Evolutionary conservation across 73 alveolate species (phyloP).

Genomic region (Uronychia binucleata): DNA sequence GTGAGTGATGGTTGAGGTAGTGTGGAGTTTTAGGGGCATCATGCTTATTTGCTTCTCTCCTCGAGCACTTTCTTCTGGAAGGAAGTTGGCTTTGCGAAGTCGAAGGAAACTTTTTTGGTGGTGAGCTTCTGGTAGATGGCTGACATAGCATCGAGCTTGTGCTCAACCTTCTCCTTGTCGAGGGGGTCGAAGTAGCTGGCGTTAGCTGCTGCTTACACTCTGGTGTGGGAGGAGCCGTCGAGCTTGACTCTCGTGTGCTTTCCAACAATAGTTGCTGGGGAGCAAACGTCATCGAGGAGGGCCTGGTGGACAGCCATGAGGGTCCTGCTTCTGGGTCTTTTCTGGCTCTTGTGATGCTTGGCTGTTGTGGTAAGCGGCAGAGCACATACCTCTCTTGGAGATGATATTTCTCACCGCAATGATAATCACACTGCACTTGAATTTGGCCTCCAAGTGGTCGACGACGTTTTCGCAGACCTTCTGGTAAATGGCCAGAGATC

Average conservation of each 20-base stretch:
- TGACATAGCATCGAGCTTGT: conserved; percentile 83
- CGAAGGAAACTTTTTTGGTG: conserved; percentile 82
- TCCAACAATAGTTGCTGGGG: conserved; percentile 74
- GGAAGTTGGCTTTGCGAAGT: conserved; percentile 68
- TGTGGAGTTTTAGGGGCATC: background rate
- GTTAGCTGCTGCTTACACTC: conserved; percentile 19
- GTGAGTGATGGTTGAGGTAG: too few species aligned
- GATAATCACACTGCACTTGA: conserved; percentile 68
- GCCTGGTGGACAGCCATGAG: conserved; percentile 87
- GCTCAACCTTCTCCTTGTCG: conserved; percentile 83
- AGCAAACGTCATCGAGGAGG: conserved; percentile 79
- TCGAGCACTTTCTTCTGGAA: conserved; percentile 61
- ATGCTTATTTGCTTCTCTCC: conserved; percentile 47
- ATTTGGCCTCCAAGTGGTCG: conserved; percentile 63
- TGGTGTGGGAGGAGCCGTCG: conserved; percentile 66
- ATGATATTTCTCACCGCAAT: conserved; percentile 59
- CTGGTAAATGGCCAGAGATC: conserved; percentile 57
- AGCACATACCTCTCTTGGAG: conserved; percentile 56
- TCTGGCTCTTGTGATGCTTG: conserved; percentile 58
- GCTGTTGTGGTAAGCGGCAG: conserved; percentile 19
- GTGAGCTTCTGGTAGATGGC: conserved; percentile 85
- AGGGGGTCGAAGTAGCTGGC: conserved; percentile 58
- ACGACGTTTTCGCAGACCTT: conserved; percentile 55
- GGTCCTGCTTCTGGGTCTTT: conserved; percentile 81
- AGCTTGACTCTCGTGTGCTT: conserved; percentile 64